Conservation (phyloP, 768 basidiomycete species). For the Leccinum imitatum region DNA sequence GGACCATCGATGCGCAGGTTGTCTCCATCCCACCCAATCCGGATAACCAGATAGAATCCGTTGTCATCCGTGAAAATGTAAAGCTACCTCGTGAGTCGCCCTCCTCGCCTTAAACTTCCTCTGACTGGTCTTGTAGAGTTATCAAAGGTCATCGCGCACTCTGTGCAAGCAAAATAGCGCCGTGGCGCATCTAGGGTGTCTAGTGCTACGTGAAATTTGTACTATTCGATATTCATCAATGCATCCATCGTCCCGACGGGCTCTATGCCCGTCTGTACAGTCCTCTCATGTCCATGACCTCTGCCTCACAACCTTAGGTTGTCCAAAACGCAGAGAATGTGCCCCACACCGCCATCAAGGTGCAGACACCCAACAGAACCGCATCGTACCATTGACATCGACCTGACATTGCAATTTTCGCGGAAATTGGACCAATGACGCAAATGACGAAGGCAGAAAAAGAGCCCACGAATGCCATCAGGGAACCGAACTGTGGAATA, state of each 20-base stretch:
- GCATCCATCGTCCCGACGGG: neutral
- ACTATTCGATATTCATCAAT: too few relatives aligned
- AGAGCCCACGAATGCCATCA: constrained; percentile 92
- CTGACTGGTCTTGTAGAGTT: constrained; percentile 50
- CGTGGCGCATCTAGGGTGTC: constrained; percentile 3
- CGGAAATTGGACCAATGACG: constrained; percentile 73
- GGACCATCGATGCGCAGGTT: constrained; percentile 61
- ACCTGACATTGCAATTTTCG: constrained; percentile 60
- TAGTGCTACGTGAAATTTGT: neutral
- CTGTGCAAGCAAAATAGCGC: constrained; percentile 50
- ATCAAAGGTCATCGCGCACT: constrained; percentile 73
- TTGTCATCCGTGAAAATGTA: constrained; percentile 80
- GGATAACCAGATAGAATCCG: constrained; percentile 86
- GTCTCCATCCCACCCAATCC: constrained; percentile 75
- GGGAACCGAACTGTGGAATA: constrained; percentile 75
- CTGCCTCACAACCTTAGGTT: constrained; percentile 13
- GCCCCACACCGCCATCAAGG: constrained; percentile 76
- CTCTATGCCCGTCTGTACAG: neutral
- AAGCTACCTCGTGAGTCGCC: constrained; percentile 70
- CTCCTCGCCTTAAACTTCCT: neutral
- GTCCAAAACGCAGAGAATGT: constrained; percentile 63
- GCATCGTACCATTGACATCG: constrained; percentile 53
- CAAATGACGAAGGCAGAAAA: constrained; percentile 79
- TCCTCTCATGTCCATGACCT: neutral
- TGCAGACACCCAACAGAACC: constrained; percentile 48